Percentiles rank a stretch among this genome's conserved stretches.
phyloP scores from a whole-genome alignment of 228 moss, liverwort and hornwort genomes.

The Sphagnum magellanicum region DNA sequence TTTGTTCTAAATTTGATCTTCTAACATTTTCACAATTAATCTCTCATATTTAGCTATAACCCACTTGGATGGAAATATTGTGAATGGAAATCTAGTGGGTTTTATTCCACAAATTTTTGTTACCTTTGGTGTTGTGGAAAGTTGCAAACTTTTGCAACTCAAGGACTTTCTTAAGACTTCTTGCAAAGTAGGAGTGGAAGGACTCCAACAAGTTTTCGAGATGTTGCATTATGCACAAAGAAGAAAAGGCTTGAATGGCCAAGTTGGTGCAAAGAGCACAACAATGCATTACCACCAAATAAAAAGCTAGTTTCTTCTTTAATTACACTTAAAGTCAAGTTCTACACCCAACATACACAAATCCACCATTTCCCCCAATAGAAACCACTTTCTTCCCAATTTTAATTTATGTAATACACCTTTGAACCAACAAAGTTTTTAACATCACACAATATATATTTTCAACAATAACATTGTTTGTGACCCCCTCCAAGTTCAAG shows the following conservation, averaged over 20 bases:
- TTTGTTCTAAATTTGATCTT: neutral
- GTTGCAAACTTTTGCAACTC: neutral
- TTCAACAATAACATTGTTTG: neutral
- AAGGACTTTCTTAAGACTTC: neutral
- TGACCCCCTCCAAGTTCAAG: neutral
- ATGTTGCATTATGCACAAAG: neutral
- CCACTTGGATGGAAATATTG: no score
- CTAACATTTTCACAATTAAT: neutral
- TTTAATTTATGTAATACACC: neutral
- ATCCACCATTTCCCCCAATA: neutral
- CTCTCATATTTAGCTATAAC: neutral
- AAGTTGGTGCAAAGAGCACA: neutral
- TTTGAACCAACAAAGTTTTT: neutral
- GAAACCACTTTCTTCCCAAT: neutral
- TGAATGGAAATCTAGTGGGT: no score
- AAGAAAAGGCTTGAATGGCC: neutral
- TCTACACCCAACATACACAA: neutral
- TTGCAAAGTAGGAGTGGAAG: neutral
- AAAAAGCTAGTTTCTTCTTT: neutral
- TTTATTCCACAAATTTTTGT: neutral
- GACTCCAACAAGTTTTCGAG: neutral
- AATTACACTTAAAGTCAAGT: neutral
- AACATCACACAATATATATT: neutral
- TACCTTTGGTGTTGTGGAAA: neutral
- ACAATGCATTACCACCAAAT: neutral